A percentile compares a stretch with the other conserved stretches of the same genome.
These are phyloP conservation scores for Lactarius psammicola DNA, from an alignment of 768 basidiomycete genomes.

Conservation along the genomic window DNA sequence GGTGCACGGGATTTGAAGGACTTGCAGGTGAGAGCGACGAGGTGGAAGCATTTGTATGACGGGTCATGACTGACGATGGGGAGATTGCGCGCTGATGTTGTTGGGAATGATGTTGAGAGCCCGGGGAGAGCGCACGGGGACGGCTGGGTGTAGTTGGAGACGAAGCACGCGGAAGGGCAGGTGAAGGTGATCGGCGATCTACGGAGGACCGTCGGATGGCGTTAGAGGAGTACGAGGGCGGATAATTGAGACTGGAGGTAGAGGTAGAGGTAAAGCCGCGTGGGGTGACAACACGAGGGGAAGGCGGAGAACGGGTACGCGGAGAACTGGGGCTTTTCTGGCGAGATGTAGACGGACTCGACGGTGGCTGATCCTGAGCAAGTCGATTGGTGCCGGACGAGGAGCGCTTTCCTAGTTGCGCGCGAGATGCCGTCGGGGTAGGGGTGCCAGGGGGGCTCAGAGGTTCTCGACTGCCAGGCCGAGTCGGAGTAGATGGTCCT, in stretches of 20 bases:
- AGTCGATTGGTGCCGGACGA: conserved; percentile 44
- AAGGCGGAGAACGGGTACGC: conserved; percentile 33
- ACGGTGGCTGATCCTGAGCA: conserved; percentile 39
- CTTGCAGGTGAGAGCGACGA: conserved; percentile 45
- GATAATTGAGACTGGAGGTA: conserved; percentile 44
- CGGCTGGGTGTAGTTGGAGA: conserved; percentile 28
- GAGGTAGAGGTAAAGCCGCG: conserved; percentile 50
- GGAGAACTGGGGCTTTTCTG: conserved; percentile 31
- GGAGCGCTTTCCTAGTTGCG: conserved; percentile 36
- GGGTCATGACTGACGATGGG: conserved; percentile 43
- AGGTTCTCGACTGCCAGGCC: conserved; percentile 34
- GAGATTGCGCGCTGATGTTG: conserved; percentile 31
- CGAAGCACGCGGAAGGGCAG: conserved; percentile 34
- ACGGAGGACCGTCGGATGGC: conserved; percentile 34
- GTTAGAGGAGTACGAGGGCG: conserved; percentile 35
- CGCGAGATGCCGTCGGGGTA: conserved; percentile 43
- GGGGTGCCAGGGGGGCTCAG: conserved; percentile 50
- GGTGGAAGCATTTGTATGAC: conserved; percentile 58
- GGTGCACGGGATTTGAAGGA: conserved; percentile 54
- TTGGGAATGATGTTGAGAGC: conserved; percentile 2
- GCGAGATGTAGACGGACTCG: conserved; percentile 47
- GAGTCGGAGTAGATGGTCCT: conserved; percentile 17
- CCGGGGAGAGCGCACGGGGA: conserved; percentile 16
- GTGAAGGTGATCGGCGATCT: conserved; percentile 40
- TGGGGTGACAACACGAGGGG: conserved; percentile 41